Percentiles rank a stretch among this genome's conserved stretches.
These are phyloP conservation scores for Phylloporus sp. DNA, from an alignment of 768 basidiomycete genomes.

Conservation along the genomic window DNA sequence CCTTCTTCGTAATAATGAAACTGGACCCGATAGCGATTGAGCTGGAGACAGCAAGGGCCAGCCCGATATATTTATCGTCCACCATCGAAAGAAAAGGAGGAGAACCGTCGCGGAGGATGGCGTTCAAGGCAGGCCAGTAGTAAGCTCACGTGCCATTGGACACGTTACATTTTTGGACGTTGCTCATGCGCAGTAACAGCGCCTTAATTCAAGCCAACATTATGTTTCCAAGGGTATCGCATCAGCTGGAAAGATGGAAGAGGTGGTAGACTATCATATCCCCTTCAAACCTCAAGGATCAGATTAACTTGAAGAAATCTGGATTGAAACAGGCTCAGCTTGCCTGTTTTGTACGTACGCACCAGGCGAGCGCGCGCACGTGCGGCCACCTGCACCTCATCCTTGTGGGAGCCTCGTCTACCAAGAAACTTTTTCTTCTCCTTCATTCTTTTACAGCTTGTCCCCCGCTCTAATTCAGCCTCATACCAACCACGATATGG, in stretches of 20 bases:
- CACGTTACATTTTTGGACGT: conserved; percentile 15
- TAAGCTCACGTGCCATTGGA: conserved; percentile 20
- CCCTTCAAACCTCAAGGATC: too few relatives aligned
- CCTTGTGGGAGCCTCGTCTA: conserved; percentile 5
- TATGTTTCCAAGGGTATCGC: too few relatives aligned
- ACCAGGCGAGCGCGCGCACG: conserved; percentile 18
- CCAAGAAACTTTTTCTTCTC: conserved; percentile 3
- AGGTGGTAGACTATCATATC: too few relatives aligned
- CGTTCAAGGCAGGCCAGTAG: not conserved
- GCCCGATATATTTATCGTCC: conserved; percentile 95
- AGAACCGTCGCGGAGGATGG: not conserved
- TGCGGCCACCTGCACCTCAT: conserved; percentile 15
- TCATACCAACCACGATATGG: conserved; percentile 13
- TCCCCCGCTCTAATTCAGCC: not conserved
- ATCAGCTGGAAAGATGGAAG: too few relatives aligned
- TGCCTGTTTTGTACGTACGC: not conserved
- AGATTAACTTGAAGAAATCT: too few relatives aligned
- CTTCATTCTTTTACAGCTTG: not conserved
- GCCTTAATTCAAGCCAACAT: too few relatives aligned
- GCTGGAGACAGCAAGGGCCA: conserved; percentile 81
- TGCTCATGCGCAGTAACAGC: too few relatives aligned
- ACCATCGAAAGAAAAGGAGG: conserved; percentile 44
- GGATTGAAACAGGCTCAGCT: not conserved
- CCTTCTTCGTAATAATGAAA: conserved; percentile 99
- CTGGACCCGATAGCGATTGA: conserved; percentile 89